Evolutionary conservation across 495 filamentous ascomycete genomes (phyloP).

Genomic region (Daldinia loculata): DNA sequence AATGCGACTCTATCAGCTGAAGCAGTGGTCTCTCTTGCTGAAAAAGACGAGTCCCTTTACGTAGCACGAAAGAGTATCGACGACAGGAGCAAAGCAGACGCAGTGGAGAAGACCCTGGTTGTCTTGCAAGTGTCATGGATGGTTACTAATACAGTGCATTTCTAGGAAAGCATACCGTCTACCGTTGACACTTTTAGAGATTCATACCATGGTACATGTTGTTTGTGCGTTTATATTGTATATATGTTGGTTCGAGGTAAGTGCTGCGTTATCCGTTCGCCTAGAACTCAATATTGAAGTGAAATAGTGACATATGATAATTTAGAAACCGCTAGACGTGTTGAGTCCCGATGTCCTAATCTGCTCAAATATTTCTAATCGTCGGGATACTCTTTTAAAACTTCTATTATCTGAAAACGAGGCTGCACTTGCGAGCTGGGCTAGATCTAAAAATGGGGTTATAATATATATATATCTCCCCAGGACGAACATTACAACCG

Average conservation of each 20-base stretch:
- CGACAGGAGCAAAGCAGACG: constrained; percentile 2
- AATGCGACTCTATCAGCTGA: not conserved
- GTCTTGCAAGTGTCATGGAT: not conserved
- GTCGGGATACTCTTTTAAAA: too few relatives aligned
- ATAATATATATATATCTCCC: too few relatives aligned
- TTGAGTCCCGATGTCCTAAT: not conserved
- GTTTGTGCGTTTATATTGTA: not conserved
- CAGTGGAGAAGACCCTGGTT: not conserved
- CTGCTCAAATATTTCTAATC: too few relatives aligned
- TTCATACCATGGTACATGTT: constrained; percentile 9
- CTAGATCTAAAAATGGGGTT: too few relatives aligned
- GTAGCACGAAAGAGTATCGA: not conserved
- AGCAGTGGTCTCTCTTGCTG: not conserved
- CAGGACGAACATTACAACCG: too few relatives aligned
- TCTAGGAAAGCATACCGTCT: not conserved
- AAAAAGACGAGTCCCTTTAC: not conserved
- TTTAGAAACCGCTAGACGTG: constrained; percentile 3
- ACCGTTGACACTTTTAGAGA: not conserved
- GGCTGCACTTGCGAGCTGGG: too few relatives aligned
- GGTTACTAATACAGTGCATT: not conserved
- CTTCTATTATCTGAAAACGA: too few relatives aligned
- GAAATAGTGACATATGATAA: not conserved
- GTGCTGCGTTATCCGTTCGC: not conserved
- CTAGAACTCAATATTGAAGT: too few relatives aligned
- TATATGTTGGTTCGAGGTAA: constrained; percentile 1